Percentiles rank a stretch among this genome's conserved stretches.
Evolutionary conservation across 805 yeast species (phyloP).

Genomic region (Starmerella bacillaris): DNA sequence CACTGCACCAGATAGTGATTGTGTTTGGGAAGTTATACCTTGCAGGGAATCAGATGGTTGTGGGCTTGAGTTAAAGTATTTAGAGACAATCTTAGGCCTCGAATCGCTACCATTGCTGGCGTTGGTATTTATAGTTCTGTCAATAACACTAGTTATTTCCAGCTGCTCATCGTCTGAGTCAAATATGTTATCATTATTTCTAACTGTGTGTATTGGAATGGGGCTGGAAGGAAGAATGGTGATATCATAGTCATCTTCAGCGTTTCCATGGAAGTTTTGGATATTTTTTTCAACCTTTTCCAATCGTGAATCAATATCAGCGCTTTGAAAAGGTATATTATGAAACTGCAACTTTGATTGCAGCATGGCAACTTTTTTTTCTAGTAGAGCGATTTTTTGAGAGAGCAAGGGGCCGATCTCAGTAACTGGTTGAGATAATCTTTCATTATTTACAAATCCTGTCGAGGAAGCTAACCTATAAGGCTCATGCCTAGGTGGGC

Average conservation of each 20-base stretch:
- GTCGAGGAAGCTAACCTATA: not conserved
- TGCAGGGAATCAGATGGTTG: not conserved
- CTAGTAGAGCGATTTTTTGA: constrained; percentile 17
- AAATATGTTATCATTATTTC: not conserved
- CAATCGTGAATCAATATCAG: constrained; percentile 8
- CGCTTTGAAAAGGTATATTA: constrained; percentile 1
- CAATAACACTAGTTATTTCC: not conserved
- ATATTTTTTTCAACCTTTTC: constrained; percentile 11
- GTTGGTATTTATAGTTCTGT: not conserved
- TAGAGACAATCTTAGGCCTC: not conserved
- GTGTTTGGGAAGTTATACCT: not conserved
- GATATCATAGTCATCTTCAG: constrained; percentile 1
- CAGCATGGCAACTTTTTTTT: constrained; percentile 11
- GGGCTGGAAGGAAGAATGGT: not conserved
- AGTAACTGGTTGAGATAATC: constrained; percentile 4
- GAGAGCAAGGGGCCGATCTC: constrained; percentile 14
- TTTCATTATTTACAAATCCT: not conserved
- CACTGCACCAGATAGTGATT: not conserved
- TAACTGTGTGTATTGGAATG: not conserved
- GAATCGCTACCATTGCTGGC: not conserved
- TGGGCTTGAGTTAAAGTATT: not conserved
- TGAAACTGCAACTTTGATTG: constrained; percentile 1
- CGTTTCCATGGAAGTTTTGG: constrained; percentile 6
- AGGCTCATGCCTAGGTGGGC: not conserved
- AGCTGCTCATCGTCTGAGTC: constrained; percentile 1